These are phyloP conservation scores for Priceomyces medius DNA, from an alignment of 805 yeast genomes.

Conservation along the genomic window DNA sequence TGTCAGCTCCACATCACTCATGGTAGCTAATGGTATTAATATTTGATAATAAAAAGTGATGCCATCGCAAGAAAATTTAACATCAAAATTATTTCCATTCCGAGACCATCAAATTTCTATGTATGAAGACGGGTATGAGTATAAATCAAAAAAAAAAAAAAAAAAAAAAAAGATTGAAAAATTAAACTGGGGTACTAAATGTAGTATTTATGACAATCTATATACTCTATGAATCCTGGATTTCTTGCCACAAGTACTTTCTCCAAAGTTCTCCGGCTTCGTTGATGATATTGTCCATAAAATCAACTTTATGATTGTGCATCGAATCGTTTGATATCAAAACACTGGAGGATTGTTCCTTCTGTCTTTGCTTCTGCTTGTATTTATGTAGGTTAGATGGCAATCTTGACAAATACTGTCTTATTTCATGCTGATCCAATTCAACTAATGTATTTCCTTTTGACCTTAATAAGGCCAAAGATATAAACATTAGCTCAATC, in stretches of 20 bases:
- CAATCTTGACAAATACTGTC: conserved; percentile 66
- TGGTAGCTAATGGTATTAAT: neutral
- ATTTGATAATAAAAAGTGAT: neutral
- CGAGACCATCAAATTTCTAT: neutral
- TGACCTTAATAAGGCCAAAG: conserved; percentile 76
- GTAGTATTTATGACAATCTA: neutral
- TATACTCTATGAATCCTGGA: conserved; percentile 1
- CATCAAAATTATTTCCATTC: neutral
- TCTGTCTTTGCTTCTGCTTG: conserved; percentile 22
- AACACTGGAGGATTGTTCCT: conserved; percentile 7
- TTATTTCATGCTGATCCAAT: conserved; percentile 85
- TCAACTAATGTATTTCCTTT: conserved; percentile 77
- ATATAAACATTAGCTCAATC: conserved; percentile 69
- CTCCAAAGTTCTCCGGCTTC: conserved; percentile 91
- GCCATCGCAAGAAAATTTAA: conserved; percentile 1
- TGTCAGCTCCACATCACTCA: conserved; percentile 6
- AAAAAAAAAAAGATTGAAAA: neutral
- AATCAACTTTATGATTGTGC: conserved; percentile 47
- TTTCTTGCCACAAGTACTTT: conserved; percentile 62
- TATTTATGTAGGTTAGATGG: conserved; percentile 46
- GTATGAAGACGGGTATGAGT: no score
- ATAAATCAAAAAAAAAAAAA: neutral
- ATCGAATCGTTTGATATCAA: conserved; percentile 29
- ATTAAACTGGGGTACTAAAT: no score
- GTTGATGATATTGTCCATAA: conserved; percentile 67